Base-by-base conservation (phyloP, 2,329 filamentous ascomycete genomes). In the Fusarium algeriense region DNA sequence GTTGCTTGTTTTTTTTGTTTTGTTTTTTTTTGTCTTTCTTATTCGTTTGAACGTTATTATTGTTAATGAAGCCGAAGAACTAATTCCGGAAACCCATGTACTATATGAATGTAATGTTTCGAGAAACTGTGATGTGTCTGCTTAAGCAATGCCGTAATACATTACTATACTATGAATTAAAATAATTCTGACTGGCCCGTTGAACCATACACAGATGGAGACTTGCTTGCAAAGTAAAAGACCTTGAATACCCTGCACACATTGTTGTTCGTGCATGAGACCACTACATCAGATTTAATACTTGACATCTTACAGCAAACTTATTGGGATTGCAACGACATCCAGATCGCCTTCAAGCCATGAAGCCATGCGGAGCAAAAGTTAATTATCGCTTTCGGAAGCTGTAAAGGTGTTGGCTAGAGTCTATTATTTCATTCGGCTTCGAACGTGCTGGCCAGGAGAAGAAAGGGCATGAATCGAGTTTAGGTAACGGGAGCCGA, bases 401-500 rank as follows among this genome's bases (percentile, higher is more conserved):
- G 44, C 28, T 41, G n/a, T 23, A 34, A 59, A 38, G 35, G 41
- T 28, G 43, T 43, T 20, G 35, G 20, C 30, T 50, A 20, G 30
- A 56, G 17, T 34, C 49, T 53, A 30, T 35, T n/a, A 20, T 32
- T 28, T 37, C 35, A 30, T 30, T 53, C 37, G 30, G 20, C 10
- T 28, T 20, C n/a, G 5, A 14, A 38, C 44, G 14, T 13, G 37
- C 30, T 30, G 11, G 34, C 28, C 32, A 40, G 45, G 28, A 37
- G 23, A 23, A 40, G 23, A 30, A 30, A 11, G 23, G 44, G n/a
- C 26, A 34, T 41, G 38, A 43, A 46, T 34, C n/a, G 32, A 40
- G 43, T 37, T 28, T 10, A 57, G 40, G 53, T 28, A 62, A 57
- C 32, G 11, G 53, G 54, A 73, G 55, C 67, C 62, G 64, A 73